Percentiles rank a stretch among this genome's conserved stretches.
These are phyloP conservation scores for Tricholoma furcatifolium DNA, from an alignment of 768 basidiomycete genomes.

Conservation along the genomic window DNA sequence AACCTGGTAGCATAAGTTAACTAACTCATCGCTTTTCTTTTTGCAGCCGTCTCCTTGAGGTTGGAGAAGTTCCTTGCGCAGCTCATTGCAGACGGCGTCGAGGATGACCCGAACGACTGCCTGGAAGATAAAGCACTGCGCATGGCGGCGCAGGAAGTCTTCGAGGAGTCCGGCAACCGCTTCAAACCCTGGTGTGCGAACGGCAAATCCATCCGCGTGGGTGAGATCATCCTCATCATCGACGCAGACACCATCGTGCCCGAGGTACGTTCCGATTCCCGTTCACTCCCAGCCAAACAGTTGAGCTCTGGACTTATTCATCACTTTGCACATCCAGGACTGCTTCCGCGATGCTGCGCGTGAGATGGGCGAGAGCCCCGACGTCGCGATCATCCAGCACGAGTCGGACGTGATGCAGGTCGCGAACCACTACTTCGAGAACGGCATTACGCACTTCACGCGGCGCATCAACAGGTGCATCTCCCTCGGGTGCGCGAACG, in stretches of 20 bases:
- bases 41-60: conserved; percentile 55
- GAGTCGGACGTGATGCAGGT: conserved; percentile 90
- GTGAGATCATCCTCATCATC: conserved; percentile 78
- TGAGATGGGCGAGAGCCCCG: conserved; percentile 76
- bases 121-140: conserved; percentile 74
- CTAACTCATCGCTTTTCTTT: conserved; percentile 6
- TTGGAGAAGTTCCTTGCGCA: conserved; percentile 50
- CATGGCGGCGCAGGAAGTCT: conserved; percentile 72
- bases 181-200: conserved; percentile 77
- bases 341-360: conserved; percentile 89
- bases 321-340: conserved; percentile 38
- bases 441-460: conserved; percentile 88
- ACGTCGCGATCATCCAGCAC: conserved; percentile 88
- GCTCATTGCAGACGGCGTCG: conserved; percentile 40
- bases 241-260: conserved; percentile 80
- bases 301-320: neutral
- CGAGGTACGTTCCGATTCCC: conserved; percentile 38
- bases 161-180: conserved; percentile 49
- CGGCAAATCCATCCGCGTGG: conserved; percentile 70
- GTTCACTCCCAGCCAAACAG: neutral
- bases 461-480: conserved; percentile 84
- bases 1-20: neutral
- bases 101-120: conserved; percentile 42
- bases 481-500: conserved; percentile 75
- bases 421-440: conserved; percentile 86